These are phyloP conservation scores for Dryadomyces quercivorus DNA, from an alignment of 2,329 filamentous ascomycete species.

Conservation along the genomic window DNA sequence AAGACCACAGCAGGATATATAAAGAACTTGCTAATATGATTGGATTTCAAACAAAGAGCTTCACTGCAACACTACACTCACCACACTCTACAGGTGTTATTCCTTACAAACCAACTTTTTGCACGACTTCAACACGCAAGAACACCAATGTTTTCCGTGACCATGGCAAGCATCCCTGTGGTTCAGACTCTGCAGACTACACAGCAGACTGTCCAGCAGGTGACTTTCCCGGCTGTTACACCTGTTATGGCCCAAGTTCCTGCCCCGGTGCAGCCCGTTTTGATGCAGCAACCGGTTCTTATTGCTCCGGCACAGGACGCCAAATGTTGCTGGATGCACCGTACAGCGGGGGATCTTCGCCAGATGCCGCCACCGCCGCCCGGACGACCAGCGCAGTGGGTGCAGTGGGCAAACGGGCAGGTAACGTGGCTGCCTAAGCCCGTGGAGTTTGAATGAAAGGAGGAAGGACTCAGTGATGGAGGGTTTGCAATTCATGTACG, in stretches of 20 bases:
- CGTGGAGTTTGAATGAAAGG: neutral
- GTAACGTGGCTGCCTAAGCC: neutral
- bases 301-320: neutral
- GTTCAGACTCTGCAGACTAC: neutral
- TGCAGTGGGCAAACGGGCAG: neutral
- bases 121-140: neutral
- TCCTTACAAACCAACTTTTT: too few species aligned
- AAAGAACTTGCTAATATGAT: too few species aligned
- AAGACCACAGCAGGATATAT: too few species aligned
- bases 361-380: neutral
- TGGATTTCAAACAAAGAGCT: neutral
- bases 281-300: neutral
- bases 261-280: neutral
- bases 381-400: neutral
- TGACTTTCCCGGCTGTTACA: neutral
- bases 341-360: neutral
- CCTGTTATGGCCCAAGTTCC: neutral
- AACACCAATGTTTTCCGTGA: neutral
- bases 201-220: neutral
- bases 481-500: too few species aligned
- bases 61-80: neutral
- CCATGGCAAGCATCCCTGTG: neutral
- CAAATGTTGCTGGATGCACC: conserved; percentile 2
- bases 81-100: too few species aligned
- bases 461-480: too few species aligned